These are phyloP conservation scores for Rhododendron mucronatum DNA, from an alignment of 148 eudicot species.

Conservation along the genomic window DNA sequence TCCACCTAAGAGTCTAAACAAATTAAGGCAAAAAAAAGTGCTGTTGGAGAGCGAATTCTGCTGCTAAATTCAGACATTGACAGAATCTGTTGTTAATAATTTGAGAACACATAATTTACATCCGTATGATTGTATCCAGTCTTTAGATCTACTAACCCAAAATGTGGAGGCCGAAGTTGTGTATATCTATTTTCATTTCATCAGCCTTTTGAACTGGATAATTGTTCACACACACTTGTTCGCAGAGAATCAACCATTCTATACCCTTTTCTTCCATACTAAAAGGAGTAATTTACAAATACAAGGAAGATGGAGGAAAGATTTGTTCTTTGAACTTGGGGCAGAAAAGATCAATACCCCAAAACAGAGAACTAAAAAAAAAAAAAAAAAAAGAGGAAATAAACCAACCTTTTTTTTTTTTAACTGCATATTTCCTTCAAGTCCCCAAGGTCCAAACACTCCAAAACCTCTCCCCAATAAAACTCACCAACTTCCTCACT, in stretches of 20 bases:
- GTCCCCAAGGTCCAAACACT: constrained; percentile 32
- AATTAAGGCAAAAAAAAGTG: neutral
- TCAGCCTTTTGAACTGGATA: neutral
- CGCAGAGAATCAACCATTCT: neutral
- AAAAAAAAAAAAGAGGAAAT: neutral
- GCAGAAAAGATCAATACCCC: neutral
- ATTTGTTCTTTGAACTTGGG: neutral
- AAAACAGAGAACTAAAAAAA: neutral
- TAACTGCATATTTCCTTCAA: neutral
- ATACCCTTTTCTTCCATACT: too few species aligned
- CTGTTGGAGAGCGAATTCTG: neutral
- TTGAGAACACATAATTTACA: too few species aligned
- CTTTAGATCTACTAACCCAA: too few species aligned
- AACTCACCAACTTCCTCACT: constrained; percentile 30
- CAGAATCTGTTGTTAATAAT: neutral
- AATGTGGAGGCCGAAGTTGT: too few species aligned
- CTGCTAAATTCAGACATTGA: neutral
- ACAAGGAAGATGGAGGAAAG: neutral
- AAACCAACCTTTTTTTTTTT: neutral
- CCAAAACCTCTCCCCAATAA: constrained; percentile 41
- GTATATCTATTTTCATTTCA: too few species aligned
- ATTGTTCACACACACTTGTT: neutral
- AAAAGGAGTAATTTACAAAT: neutral
- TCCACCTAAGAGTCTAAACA: neutral
- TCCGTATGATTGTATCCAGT: too few species aligned